phyloP scores from a whole-genome alignment of 768 basidiomycete genomes.

The Kwoniella shandongensis region DNA sequence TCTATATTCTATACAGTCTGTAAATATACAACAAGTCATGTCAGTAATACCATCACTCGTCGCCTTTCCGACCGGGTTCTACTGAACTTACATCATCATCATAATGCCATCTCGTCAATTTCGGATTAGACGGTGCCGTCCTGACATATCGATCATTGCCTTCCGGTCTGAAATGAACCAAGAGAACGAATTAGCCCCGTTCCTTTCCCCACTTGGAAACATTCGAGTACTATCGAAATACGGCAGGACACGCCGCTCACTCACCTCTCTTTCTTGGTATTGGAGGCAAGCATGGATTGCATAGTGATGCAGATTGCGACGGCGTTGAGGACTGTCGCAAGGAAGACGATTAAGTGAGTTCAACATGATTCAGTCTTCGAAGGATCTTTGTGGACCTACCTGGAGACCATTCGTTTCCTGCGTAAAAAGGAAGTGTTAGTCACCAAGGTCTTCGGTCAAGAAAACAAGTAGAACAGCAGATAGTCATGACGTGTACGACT shows the following conservation, averaged over 20 bases:
- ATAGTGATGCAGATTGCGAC: conserved; percentile 53
- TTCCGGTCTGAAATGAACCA: conserved; percentile 36
- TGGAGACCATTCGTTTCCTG: conserved; percentile 52
- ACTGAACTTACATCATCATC: conserved; percentile 52
- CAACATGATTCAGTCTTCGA: neutral
- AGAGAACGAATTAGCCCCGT: neutral
- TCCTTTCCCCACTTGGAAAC: no score
- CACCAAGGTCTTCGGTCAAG: no score
- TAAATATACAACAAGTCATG: neutral
- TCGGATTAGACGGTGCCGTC: conserved; percentile 52
- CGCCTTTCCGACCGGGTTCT: neutral
- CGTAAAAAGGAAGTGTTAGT: no score
- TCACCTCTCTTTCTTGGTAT: conserved; percentile 52
- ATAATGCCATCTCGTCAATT: conserved; percentile 51
- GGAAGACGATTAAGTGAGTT: neutral
- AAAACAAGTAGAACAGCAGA: no score
- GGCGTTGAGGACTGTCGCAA: conserved; percentile 47
- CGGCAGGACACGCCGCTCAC: no score
- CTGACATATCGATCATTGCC: conserved; percentile 54
- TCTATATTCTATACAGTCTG: conserved; percentile 24
- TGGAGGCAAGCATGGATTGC: conserved; percentile 55
- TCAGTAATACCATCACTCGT: neutral
- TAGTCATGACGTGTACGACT: no score
- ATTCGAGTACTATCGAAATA: no score
- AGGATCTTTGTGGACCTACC: conserved; percentile 24